Evolutionary conservation across 306 rosid genomes (phyloP), one percentile per base, ranked within the genome.

Genomic region (Mimosa pudica): DNA sequence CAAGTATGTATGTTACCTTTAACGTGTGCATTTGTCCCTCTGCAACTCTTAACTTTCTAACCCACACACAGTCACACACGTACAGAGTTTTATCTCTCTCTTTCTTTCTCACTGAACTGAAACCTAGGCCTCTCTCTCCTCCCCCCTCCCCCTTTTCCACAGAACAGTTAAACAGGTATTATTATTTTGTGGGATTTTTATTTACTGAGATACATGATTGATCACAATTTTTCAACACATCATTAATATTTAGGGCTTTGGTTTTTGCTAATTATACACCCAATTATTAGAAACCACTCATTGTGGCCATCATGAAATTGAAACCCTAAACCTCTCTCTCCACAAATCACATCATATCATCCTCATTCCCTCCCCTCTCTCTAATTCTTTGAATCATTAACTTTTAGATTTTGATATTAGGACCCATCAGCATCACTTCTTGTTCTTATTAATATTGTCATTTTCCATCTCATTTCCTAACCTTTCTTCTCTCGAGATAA

Each of bases 291-390:
- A 44, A 81, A 79, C 91, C 87, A 83, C 89, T 87, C 86, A 83
- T 82, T 86, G 85, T 24, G 72, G 60, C 77, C 65, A 84, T 87
- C 48, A 89, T 84, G 84, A 81, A 81, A 83, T 84, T 84, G 84
- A 81, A 81, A 83, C 85, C 90, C 83, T 84, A 86, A 88, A 86
- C 89, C 88, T 82, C 82, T 81, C 88, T 82, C 82, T 82, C 83
- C 66, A 55, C 78, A 87, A 79, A 88, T 81, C 86, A 78, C 87
- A 87, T 84, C 85, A 58, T 9, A n/a, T 58, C 64, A 84, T 80
- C 85, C 85, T 42, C 73, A 82, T 85, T 87, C 84, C 51, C 51
- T 36, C 30, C 5, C 76, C 75, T 83, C 46, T 74, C 71, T 79
- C 64, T 9, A 38, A 38, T 38, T 10, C 12, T 8, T 20, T 20